phyloP scores from a whole-genome alignment of 163 green algal species.

The Coccomyxa subellipsoidea region DNA sequence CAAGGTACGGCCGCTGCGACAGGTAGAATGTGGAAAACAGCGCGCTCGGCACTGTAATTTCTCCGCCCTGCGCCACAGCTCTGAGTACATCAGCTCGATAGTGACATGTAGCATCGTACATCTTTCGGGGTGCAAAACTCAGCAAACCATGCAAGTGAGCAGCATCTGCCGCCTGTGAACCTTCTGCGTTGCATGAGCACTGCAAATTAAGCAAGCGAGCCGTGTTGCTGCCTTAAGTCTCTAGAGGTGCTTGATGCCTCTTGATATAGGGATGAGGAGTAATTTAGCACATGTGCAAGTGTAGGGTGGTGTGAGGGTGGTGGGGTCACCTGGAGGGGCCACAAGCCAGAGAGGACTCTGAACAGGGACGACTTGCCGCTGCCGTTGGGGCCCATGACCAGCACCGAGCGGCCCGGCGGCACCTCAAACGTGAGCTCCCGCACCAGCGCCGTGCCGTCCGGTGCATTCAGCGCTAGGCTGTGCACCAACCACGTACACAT shows the following conservation, averaged over 20 bases:
- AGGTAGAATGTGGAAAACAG: constrained; percentile 77
- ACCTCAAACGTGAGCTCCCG: constrained; percentile 87
- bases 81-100: too few relatives aligned
- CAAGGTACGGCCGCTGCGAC: constrained; percentile 87
- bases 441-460: constrained; percentile 80
- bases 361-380: constrained; percentile 91
- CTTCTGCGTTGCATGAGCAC: too few relatives aligned
- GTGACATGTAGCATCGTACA: too few relatives aligned
- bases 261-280: too few relatives aligned
- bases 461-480: constrained; percentile 73
- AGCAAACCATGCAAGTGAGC: too few relatives aligned
- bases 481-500: background rate
- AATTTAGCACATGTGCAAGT: background rate
- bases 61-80: constrained; percentile 49
- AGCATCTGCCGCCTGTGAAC: too few relatives aligned
- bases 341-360: constrained; percentile 84
- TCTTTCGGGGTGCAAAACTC: too few relatives aligned
- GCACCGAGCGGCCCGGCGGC: constrained; percentile 52
- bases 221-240: too few relatives aligned
- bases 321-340: constrained; percentile 67
- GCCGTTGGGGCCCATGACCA: constrained; percentile 96
- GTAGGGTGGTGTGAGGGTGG: background rate
- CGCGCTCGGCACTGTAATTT: constrained; percentile 62
- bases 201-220: too few relatives aligned
- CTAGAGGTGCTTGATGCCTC: too few relatives aligned